Evolutionary conservation across 768 basidiomycete genomes (phyloP).

Genomic region (Antrodiella citrinella): DNA sequence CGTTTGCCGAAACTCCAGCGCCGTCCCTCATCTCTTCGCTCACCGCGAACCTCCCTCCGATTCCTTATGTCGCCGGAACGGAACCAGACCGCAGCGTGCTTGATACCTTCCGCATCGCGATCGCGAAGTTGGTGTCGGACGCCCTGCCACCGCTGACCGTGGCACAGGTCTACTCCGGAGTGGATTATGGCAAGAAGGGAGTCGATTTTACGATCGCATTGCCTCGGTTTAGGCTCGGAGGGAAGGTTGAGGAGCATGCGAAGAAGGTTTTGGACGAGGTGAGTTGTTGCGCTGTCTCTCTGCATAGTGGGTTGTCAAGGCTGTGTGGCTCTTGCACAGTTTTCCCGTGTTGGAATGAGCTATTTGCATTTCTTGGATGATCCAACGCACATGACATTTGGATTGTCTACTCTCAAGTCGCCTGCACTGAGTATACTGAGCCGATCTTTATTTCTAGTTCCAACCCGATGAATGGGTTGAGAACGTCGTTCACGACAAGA

Average conservation of each 20-base stretch:
- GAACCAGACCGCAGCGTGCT: conserved; percentile 62
- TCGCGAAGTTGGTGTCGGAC: conserved; percentile 64
- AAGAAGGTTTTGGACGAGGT: conserved; percentile 69
- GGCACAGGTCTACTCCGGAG: conserved; percentile 75
- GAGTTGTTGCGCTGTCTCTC: background rate
- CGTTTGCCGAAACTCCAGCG: background rate
- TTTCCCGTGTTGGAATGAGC: background rate
- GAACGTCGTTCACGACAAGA: conserved; percentile 58
- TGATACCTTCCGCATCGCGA: conserved; percentile 75
- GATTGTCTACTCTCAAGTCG: too few species aligned
- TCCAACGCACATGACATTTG: too few species aligned
- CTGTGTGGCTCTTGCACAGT: too few species aligned
- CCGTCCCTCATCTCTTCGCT: conserved; percentile 3
- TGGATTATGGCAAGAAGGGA: conserved; percentile 91
- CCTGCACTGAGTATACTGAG: background rate
- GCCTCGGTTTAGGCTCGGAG: conserved; percentile 83
- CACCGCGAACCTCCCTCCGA: conserved; percentile 17
- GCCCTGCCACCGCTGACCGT: conserved; percentile 56
- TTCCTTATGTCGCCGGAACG: conserved; percentile 36
- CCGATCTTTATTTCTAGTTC: conserved; percentile 64
- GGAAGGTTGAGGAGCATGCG: conserved; percentile 74
- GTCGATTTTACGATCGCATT: conserved; percentile 88
- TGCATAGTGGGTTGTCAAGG: too few species aligned
- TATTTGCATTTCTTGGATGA: background rate
- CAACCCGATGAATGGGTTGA: conserved; percentile 74